These are phyloP conservation scores for Phialophora tarda DNA, from an alignment of 2,329 filamentous ascomycete genomes.

Conservation along the genomic window DNA sequence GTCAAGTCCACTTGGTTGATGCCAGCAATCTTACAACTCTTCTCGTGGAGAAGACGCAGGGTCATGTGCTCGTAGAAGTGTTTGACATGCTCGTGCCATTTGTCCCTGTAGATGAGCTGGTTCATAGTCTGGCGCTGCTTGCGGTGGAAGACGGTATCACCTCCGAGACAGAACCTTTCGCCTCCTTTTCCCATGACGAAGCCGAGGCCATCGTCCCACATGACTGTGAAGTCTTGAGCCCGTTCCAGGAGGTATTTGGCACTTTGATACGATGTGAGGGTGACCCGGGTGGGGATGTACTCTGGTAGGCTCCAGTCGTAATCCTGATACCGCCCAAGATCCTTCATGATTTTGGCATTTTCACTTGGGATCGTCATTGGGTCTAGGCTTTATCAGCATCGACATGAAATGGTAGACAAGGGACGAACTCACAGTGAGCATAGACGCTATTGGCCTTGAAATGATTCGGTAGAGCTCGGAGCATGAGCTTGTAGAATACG, in stretches of 20 bases:
- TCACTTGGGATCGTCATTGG: slow-evolving; percentile 73
- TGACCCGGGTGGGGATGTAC: slow-evolving; percentile 57
- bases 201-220: slow-evolving; percentile 68
- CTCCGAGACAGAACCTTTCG: slow-evolving; percentile 63
- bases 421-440: slow-evolving; percentile 62
- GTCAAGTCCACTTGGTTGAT: slow-evolving; percentile 73
- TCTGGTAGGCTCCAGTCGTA: slow-evolving; percentile 72
- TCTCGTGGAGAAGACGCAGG: slow-evolving; percentile 65
- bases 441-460: slow-evolving; percentile 80
- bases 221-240: slow-evolving; percentile 65
- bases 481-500: slow-evolving; percentile 82
- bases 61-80: slow-evolving; percentile 70
- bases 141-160: slow-evolving; percentile 56
- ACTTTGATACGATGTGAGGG: slow-evolving; percentile 66
- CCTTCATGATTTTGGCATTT: slow-evolving; percentile 72
- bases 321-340: slow-evolving; percentile 68
- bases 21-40: slow-evolving; percentile 67
- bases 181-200: slow-evolving; percentile 66
- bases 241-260: slow-evolving; percentile 68
- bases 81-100: slow-evolving; percentile 68
- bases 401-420: neutral
- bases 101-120: slow-evolving; percentile 64
- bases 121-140: slow-evolving; percentile 61
- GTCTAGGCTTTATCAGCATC: slow-evolving; percentile 42
- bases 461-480: slow-evolving; percentile 78